Evolutionary conservation across 139 green algal species (phyloP).

Genomic region (Mesotaenium endlicherianum): DNA sequence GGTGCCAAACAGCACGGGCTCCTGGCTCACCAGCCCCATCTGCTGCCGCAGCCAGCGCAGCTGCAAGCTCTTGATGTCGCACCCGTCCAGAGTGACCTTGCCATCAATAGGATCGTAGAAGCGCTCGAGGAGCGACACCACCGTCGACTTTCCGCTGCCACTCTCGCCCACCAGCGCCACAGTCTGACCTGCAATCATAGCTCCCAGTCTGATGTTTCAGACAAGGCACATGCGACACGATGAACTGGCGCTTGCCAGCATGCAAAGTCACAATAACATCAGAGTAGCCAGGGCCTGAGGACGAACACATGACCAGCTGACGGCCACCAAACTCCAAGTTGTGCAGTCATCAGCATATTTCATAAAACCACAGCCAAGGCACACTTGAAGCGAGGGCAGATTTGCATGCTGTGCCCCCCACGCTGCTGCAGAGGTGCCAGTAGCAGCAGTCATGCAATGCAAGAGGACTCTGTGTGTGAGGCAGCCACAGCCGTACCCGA

Average conservation of each 20-base stretch:
- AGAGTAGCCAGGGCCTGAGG: too few relatives aligned
- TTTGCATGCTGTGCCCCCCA: not conserved
- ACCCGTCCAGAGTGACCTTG: slow-evolving; percentile 75
- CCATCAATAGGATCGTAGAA: slow-evolving; percentile 74
- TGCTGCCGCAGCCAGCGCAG: slow-evolving; percentile 72
- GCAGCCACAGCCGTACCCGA: not conserved
- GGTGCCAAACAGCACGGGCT: slow-evolving; percentile 76
- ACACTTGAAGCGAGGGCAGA: too few relatives aligned
- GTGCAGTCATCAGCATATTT: too few relatives aligned
- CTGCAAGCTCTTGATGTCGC: slow-evolving; percentile 72
- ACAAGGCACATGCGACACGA: too few relatives aligned
- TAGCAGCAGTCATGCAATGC: not conserved
- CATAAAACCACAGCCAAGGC: too few relatives aligned
- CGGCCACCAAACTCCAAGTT: too few relatives aligned
- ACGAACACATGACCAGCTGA: too few relatives aligned
- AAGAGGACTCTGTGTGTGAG: not conserved
- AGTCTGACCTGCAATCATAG: slow-evolving; percentile 48
- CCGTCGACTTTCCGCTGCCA: slow-evolving; percentile 90
- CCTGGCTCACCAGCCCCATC: slow-evolving; percentile 83
- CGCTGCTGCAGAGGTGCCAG: not conserved
- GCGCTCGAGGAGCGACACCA: slow-evolving; percentile 82
- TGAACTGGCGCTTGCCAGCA: too few relatives aligned
- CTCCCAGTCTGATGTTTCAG: slow-evolving; percentile 9
- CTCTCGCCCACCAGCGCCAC: slow-evolving; percentile 88
- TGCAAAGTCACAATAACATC: too few relatives aligned